Conservation (phyloP, 306 rosid genomes). For the Mucuna pruriens region DNA sequence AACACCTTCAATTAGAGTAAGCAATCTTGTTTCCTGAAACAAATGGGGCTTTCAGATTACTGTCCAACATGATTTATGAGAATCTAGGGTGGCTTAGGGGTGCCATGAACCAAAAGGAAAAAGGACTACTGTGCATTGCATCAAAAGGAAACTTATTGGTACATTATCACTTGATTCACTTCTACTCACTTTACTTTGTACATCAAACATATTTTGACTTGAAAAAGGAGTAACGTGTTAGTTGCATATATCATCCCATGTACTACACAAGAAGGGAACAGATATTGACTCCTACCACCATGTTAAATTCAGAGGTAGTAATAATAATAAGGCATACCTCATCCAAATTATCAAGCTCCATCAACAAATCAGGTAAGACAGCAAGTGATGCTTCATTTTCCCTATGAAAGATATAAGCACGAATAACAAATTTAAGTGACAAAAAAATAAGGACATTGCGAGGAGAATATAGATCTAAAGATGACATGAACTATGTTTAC, state of each 20-base stretch:
- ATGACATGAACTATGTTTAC: neutral
- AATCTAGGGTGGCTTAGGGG: conserved; percentile 23
- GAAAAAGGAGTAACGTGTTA: neutral
- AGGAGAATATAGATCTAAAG: neutral
- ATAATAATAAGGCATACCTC: conserved; percentile 56
- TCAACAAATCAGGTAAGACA: conserved; percentile 74
- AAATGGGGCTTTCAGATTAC: conserved; percentile 29
- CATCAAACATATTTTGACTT: neutral
- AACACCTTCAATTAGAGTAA: conserved; percentile 85
- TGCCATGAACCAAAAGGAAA: neutral
- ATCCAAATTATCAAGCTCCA: conserved; percentile 81
- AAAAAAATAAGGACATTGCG: neutral
- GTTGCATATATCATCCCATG: neutral
- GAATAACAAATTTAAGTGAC: neutral
- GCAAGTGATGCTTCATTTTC: conserved; percentile 93
- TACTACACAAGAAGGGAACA: neutral
- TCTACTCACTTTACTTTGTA: neutral
- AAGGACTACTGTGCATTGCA: neutral
- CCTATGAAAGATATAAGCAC: conserved; percentile 46
- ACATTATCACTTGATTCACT: neutral
- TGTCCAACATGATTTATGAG: neutral
- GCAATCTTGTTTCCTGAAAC: conserved; percentile 76
- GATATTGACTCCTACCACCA: conserved; percentile 13
- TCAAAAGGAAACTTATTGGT: conserved; percentile 5
- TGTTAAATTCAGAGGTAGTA: neutral